phyloP scores from a whole-genome alignment of 768 basidiomycete genomes.

The Trametes gibbosa region DNA sequence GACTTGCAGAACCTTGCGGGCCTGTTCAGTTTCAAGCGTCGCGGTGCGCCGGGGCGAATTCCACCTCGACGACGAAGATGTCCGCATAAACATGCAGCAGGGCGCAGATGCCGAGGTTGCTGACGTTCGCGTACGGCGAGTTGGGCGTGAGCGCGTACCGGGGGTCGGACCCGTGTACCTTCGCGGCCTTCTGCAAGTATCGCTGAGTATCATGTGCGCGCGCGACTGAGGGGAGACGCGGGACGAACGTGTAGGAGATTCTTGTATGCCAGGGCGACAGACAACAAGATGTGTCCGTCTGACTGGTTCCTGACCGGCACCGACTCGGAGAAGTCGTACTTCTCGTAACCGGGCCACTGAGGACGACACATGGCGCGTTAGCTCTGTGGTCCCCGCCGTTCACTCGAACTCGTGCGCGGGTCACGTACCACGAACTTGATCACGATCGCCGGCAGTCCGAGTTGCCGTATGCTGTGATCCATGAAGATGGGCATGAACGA shows the following conservation, averaged over 20 bases:
- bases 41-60: background rate
- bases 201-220: background rate
- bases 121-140: background rate
- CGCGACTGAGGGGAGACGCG: no score
- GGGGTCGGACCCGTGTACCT: background rate
- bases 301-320: background rate
- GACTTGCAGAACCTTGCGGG: background rate
- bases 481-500: background rate
- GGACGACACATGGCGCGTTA: background rate
- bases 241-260: background rate
- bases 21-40: background rate
- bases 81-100: background rate
- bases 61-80: background rate
- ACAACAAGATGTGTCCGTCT: background rate
- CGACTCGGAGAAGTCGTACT: background rate
- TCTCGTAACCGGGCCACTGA: constrained; percentile 4
- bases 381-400: background rate
- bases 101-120: background rate
- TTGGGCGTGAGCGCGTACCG: no score
- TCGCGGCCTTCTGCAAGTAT: background rate
- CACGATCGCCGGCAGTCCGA: background rate
- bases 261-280: background rate
- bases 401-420: background rate
- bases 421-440: background rate
- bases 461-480: background rate